phyloP scores from a whole-genome alignment of 2,329 filamentous ascomycete genomes.

The Albophoma yamanashiensis region DNA sequence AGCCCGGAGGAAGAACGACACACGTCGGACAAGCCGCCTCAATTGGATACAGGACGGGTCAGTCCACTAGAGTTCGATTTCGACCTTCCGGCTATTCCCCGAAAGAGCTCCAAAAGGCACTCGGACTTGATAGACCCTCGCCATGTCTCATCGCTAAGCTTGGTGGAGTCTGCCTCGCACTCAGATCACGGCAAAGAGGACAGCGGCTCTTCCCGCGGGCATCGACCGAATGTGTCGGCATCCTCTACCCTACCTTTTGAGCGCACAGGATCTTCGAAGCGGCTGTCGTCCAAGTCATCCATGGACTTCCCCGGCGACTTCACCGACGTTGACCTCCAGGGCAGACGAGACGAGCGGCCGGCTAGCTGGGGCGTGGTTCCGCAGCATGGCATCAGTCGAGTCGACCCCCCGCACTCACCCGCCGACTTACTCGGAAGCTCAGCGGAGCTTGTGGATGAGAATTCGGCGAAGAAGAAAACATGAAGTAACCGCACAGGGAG shows the following conservation, averaged over 20 bases:
- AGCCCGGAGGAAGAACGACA: constrained; percentile 18
- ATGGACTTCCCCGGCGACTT: constrained; percentile 34
- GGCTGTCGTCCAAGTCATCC: constrained; percentile 40
- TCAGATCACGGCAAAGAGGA: constrained; percentile 7
- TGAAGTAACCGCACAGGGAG: background rate
- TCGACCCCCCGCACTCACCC: constrained; percentile 35
- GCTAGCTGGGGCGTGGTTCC: constrained; percentile 46
- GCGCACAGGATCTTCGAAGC: constrained; percentile 40
- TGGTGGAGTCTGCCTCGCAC: constrained; percentile 8
- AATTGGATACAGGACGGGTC: background rate
- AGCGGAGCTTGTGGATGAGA: constrained; percentile 44
- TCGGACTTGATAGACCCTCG: constrained; percentile 28
- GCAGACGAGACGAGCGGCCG: constrained; percentile 33
- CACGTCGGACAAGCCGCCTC: background rate
- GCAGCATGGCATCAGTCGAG: constrained; percentile 44
- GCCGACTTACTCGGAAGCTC: constrained; percentile 40
- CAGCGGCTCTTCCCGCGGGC: constrained; percentile 1
- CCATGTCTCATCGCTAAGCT: constrained; percentile 23
- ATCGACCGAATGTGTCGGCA: constrained; percentile 6
- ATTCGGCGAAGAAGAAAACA: background rate
- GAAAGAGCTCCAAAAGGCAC: constrained; percentile 61
- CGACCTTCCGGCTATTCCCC: constrained; percentile 49
- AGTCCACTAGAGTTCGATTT: constrained; percentile 14
- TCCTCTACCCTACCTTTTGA: constrained; percentile 42
- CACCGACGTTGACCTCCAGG: constrained; percentile 27